Conservation (phyloP, 305 asterid genomes). For the Solanum hybrid region DNA sequence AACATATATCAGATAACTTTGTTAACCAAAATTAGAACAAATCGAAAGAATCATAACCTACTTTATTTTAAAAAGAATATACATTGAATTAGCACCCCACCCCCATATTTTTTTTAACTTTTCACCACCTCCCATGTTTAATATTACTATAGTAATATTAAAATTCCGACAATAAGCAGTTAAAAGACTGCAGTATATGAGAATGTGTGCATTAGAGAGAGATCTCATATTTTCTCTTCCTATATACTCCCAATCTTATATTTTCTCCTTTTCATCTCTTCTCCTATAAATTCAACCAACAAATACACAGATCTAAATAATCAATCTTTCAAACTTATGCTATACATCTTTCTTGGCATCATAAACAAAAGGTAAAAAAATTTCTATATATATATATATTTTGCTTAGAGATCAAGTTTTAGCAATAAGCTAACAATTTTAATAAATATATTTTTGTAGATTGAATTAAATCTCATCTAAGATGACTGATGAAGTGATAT, state of each 20-base stretch:
- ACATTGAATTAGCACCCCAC: background rate
- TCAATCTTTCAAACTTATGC: slow-evolving; percentile 9
- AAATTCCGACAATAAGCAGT: slow-evolving; percentile 45
- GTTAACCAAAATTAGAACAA: no score
- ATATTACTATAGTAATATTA: slow-evolving; percentile 15
- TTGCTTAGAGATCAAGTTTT: background rate
- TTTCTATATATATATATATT: background rate
- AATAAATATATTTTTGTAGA: background rate
- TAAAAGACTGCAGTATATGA: slow-evolving; percentile 27
- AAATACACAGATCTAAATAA: background rate
- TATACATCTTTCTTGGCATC: slow-evolving; percentile 14
- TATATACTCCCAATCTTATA: background rate
- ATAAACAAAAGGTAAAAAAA: slow-evolving; percentile 17
- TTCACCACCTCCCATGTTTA: slow-evolving; percentile 31
- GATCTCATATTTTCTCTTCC: slow-evolving; percentile 2
- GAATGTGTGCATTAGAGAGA: slow-evolving; percentile 17
- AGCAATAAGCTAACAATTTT: background rate
- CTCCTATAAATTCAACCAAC: background rate
- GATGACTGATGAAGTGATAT: slow-evolving; percentile 51
- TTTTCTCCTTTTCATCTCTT: background rate
- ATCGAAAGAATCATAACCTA: no score
- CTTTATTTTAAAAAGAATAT: background rate
- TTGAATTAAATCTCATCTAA: background rate
- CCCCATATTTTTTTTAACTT: background rate
- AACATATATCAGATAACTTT: no score